These are phyloP conservation scores for Leccinum angustisporum DNA, from an alignment of 1,284 basidiomycete genomes.

Conservation along the genomic window DNA sequence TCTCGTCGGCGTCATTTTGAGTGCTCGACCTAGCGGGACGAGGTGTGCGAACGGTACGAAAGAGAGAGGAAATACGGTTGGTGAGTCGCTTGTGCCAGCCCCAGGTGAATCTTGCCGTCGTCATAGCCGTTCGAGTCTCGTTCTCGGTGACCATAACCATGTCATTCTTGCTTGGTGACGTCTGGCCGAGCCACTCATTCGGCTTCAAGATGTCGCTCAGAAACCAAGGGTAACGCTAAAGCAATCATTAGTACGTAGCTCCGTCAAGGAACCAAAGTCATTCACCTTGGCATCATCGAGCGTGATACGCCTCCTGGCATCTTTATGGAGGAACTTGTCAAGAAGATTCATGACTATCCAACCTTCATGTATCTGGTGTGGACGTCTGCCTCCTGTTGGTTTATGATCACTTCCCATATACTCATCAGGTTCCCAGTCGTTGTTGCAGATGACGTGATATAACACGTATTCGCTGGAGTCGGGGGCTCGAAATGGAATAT, in stretches of 20 bases:
- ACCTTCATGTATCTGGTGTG: slow-evolving; percentile 48
- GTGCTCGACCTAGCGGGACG: slow-evolving; percentile 36
- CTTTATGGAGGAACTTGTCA: slow-evolving; percentile 80
- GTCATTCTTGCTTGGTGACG: slow-evolving; percentile 59
- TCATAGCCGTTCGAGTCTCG: slow-evolving; percentile 80
- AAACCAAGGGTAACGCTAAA: slow-evolving; percentile 73
- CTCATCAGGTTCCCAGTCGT: slow-evolving; percentile 71
- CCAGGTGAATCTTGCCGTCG: slow-evolving; percentile 55
- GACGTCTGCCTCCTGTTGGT: slow-evolving; percentile 59
- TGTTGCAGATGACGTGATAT: slow-evolving; percentile 82
- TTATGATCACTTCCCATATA: slow-evolving; percentile 76
- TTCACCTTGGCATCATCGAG: slow-evolving; percentile 85
- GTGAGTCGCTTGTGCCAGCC: slow-evolving; percentile 47
- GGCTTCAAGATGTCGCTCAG: slow-evolving; percentile 71
- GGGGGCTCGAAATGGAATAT: slow-evolving; percentile 63
- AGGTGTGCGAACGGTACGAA: slow-evolving; percentile 43
- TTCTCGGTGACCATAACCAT: slow-evolving; percentile 73
- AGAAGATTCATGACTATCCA: slow-evolving; percentile 72
- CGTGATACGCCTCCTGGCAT: slow-evolving; percentile 75
- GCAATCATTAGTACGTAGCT: slow-evolving; percentile 12
- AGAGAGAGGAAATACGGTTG: slow-evolving; percentile 46
- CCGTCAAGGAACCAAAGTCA: slow-evolving; percentile 12
- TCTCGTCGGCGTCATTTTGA: slow-evolving; percentile 28
- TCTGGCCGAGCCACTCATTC: slow-evolving; percentile 77
- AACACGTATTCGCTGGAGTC: slow-evolving; percentile 72